phyloP scores from a whole-genome alignment of 2,329 filamentous ascomycete genomes.

The Scedosporium aurantiacum region DNA sequence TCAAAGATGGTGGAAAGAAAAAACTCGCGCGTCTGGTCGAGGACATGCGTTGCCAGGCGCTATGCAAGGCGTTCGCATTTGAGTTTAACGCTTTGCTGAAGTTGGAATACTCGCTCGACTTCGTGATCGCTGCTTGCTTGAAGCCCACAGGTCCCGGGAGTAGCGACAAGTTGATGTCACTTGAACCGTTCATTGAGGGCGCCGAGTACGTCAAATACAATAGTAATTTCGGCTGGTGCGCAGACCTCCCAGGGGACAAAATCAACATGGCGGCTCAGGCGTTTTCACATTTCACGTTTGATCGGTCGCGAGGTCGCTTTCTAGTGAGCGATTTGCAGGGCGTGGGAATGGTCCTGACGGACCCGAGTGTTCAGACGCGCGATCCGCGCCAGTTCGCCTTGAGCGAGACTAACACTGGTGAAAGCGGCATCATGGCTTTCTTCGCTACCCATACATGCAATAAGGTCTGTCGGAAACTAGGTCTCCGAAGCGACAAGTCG shows the following conservation, averaged over 20 bases:
- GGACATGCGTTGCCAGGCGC: conserved; percentile 26
- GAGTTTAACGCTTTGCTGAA: conserved; percentile 25
- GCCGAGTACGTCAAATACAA: conserved; percentile 29
- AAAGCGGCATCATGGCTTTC: conserved; percentile 26
- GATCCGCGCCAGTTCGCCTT: conserved; percentile 22
- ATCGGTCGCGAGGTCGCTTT: conserved; percentile 25
- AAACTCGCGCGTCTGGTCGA: conserved; percentile 20
- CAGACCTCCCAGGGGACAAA: conserved; percentile 14
- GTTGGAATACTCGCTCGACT: conserved; percentile 18
- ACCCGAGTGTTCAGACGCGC: conserved; percentile 25
- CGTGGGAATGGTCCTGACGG: conserved; percentile 23
- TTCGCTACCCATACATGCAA: conserved; percentile 22
- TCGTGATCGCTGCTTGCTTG: conserved; percentile 22
- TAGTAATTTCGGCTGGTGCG: conserved; percentile 21
- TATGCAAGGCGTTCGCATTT: conserved; percentile 28
- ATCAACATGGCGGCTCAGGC: conserved; percentile 24
- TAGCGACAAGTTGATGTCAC: conserved; percentile 15
- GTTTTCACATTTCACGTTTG: conserved; percentile 31
- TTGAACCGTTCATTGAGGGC: conserved; percentile 25
- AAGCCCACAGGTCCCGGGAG: conserved; percentile 9
- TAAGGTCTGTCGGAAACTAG: too few relatives aligned
- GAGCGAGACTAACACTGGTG: conserved; percentile 19
- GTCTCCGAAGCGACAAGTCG: conserved; percentile 5
- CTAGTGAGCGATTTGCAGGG: conserved; percentile 26
- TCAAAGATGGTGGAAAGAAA: conserved; percentile 14